Evolutionary conservation across 78 protist species (phyloP).

Genomic region (Dictyostelium purpureum): DNA sequence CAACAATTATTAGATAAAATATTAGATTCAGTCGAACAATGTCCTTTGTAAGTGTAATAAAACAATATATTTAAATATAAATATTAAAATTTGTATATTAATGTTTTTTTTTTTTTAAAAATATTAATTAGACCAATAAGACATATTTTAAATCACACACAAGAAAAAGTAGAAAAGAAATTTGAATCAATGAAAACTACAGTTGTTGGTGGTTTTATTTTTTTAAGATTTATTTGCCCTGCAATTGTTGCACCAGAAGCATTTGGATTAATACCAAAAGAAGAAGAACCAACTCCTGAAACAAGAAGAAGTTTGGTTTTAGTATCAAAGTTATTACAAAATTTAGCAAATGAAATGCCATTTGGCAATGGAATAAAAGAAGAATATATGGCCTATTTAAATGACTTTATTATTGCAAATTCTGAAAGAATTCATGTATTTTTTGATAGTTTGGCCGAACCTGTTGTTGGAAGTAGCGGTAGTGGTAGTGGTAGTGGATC

Average conservation of each 20-base stretch:
- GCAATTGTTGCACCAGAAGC: conserved; percentile 79
- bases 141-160: conserved; percentile 41
- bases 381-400: conserved; percentile 45
- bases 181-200: conserved; percentile 59
- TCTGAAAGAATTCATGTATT: conserved; percentile 32
- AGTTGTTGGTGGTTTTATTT: conserved; percentile 61
- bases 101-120: no score
- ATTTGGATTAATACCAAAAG: conserved; percentile 44
- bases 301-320: conserved; percentile 54
- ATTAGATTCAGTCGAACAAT: conserved; percentile 28
- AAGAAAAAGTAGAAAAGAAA: conserved; percentile 55
- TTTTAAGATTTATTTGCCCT: conserved; percentile 53
- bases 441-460: conserved; percentile 47
- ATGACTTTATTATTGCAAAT: conserved; percentile 22
- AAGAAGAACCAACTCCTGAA: conserved; percentile 31
- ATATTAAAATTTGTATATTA: no score
- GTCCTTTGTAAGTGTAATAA: conserved; percentile 28
- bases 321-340: conserved; percentile 48
- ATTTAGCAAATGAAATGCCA: conserved; percentile 67
- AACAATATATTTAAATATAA: background rate
- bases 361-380: conserved; percentile 67
- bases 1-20: conserved; percentile 64
- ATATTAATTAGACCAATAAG: conserved; percentile 41
- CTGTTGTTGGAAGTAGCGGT: background rate
- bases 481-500: background rate